Evolutionary conservation across 352 stramenopile genomes (phyloP).

Genomic region (Pythium plurisporium): DNA sequence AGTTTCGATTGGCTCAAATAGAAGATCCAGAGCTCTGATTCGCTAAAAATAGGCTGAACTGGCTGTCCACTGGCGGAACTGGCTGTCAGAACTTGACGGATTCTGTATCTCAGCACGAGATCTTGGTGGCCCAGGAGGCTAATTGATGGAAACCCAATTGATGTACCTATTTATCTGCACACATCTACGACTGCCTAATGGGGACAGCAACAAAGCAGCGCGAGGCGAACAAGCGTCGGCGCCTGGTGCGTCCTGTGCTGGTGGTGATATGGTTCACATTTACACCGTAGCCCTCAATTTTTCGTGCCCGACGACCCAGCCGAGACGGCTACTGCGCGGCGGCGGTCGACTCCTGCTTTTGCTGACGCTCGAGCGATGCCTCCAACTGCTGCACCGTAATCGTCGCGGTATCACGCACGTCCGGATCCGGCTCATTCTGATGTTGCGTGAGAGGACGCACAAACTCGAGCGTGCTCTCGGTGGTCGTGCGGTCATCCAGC

Average conservation of each 20-base stretch:
- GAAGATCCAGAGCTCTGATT: background rate
- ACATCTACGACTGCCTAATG: conserved; percentile 14
- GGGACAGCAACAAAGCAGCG: too few relatives aligned
- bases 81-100: background rate
- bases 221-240: too few relatives aligned
- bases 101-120: background rate
- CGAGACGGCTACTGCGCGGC: conserved; percentile 6
- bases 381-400: conserved; percentile 53
- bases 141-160: background rate
- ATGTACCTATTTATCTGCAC: conserved; percentile 10
- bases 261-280: too few relatives aligned
- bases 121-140: too few relatives aligned
- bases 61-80: background rate
- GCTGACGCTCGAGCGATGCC: conserved; percentile 20
- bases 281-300: too few relatives aligned
- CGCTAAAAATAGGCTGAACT: background rate
- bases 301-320: background rate
- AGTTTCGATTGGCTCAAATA: background rate
- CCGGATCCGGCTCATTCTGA: conserved; percentile 63
- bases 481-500: conserved; percentile 63
- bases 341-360: background rate
- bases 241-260: too few relatives aligned
- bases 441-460: conserved; percentile 53
- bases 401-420: conserved; percentile 70
- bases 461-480: conserved; percentile 70